Evolutionary conservation across 75 land plant genomes (phyloP).

Genomic region (Chamaecyparis obtusa): DNA sequence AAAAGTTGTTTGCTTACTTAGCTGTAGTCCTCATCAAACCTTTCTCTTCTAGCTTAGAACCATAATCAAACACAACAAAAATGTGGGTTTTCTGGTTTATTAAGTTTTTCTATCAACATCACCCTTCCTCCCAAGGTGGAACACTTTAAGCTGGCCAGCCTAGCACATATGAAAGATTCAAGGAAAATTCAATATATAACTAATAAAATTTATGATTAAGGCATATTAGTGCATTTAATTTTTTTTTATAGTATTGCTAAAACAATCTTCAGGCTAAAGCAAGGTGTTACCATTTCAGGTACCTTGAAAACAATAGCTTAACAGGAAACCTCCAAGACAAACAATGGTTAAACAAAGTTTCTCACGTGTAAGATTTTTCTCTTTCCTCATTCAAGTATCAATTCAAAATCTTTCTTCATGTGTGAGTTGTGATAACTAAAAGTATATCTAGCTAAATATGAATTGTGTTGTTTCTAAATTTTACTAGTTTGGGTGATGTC

Average conservation of each 20-base stretch:
- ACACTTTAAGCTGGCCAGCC: background rate
- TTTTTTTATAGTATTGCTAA: background rate
- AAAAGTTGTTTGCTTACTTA: background rate
- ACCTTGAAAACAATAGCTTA: constrained; percentile 3
- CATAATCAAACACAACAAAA: no score
- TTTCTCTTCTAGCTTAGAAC: no score
- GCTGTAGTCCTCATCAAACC: background rate
- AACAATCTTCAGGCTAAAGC: background rate
- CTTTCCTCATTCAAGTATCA: background rate
- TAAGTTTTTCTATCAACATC: background rate
- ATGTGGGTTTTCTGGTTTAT: background rate
- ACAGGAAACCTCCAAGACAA: background rate
- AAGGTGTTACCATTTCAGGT: background rate
- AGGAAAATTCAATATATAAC: background rate
- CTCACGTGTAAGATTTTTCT: background rate
- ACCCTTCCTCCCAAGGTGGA: background rate
- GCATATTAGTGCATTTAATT: background rate
- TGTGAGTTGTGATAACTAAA: background rate
- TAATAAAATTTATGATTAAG: background rate
- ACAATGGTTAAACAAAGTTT: background rate
- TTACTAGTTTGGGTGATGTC: background rate
- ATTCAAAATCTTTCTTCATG: background rate
- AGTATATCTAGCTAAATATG: background rate
- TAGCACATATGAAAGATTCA: background rate
- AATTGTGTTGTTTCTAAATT: background rate